A percentile compares a stretch with the other conserved stretches of the same genome.
Conservation (phyloP, 257 asterid species). For the Henckelia pumila region DNA sequence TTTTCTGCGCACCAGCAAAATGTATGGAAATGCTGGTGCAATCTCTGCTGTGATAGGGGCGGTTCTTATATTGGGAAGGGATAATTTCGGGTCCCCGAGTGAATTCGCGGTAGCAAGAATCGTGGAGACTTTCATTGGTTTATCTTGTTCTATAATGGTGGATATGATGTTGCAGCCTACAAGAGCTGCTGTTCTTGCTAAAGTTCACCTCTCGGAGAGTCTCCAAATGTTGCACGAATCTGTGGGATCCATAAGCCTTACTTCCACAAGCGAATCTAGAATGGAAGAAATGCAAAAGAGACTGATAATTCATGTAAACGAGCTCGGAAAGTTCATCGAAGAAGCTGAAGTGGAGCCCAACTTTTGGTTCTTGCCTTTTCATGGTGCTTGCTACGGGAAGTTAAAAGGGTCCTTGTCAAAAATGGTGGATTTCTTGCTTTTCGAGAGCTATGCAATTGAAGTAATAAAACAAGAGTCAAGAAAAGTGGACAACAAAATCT, state of each 20-base stretch:
- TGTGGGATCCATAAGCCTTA: conserved; percentile 33
- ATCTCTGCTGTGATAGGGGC: conserved; percentile 80
- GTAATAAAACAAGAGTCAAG: conserved; percentile 48
- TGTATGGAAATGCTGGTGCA: conserved; percentile 94
- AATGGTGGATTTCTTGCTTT: conserved; percentile 52
- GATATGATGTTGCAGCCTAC: conserved; percentile 73
- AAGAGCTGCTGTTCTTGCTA: conserved; percentile 69
- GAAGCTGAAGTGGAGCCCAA: conserved; percentile 88
- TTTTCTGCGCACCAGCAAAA: conserved; percentile 60
- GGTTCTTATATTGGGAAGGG: conserved; percentile 63
- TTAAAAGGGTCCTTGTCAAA: conserved; percentile 48
- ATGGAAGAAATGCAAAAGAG: conserved; percentile 35
- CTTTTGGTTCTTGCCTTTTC: conserved; percentile 83
- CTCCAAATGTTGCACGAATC: conserved; percentile 40
- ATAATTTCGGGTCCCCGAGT: conserved; percentile 62
- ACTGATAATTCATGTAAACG: conserved; percentile 36
- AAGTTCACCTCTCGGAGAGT: conserved; percentile 45
- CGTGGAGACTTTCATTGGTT: conserved; percentile 73
- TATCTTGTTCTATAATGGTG: conserved; percentile 72
- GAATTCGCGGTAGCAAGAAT: conserved; percentile 81
- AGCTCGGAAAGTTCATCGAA: conserved; percentile 53
- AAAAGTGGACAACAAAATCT: conserved; percentile 26
- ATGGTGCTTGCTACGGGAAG: conserved; percentile 45
- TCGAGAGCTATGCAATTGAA: conserved; percentile 43
- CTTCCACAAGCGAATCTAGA: conserved; percentile 17